Percentiles rank a stretch among this genome's conserved stretches.
Evolutionary conservation across 1,284 basidiomycete genomes (phyloP).

Genomic region (Moniliella sp.): DNA sequence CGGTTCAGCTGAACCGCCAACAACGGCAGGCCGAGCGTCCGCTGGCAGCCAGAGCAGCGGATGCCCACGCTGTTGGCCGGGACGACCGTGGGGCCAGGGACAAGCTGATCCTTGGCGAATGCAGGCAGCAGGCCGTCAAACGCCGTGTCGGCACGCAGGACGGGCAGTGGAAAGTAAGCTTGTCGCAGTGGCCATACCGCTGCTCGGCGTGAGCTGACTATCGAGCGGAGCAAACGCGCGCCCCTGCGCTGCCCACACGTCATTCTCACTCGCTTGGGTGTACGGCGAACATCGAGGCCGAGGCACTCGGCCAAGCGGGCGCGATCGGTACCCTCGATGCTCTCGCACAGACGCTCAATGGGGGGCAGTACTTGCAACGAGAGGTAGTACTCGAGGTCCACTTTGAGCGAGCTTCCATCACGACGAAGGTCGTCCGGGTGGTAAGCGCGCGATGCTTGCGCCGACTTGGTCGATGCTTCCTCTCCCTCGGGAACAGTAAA

Average conservation of each 20-base stretch:
- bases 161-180: slow-evolving; percentile 13
- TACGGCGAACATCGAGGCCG: slow-evolving; percentile 71
- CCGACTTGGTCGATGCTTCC: slow-evolving; percentile 46
- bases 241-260: slow-evolving; percentile 39
- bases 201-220: slow-evolving; percentile 67
- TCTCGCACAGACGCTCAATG: slow-evolving; percentile 78
- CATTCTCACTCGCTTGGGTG: slow-evolving; percentile 34
- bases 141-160: slow-evolving; percentile 6
- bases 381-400: slow-evolving; percentile 62
- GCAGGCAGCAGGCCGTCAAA: slow-evolving; percentile 8
- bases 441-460: slow-evolving; percentile 70
- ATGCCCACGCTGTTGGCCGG: background rate
- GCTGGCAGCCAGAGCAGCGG: slow-evolving; percentile 39
- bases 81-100: too few relatives aligned
- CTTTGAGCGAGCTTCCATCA: slow-evolving; percentile 14
- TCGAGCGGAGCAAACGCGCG: slow-evolving; percentile 60
- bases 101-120: background rate
- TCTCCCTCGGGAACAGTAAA: slow-evolving; percentile 66
- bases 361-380: slow-evolving; percentile 79
- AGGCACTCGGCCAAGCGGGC: slow-evolving; percentile 78
- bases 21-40: slow-evolving; percentile 42
- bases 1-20: slow-evolving; percentile 63
- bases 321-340: slow-evolving; percentile 83
- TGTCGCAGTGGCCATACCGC: slow-evolving; percentile 39
- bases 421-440: slow-evolving; percentile 78